These are phyloP conservation scores for Fusarium mangiferae DNA, from an alignment of 2,329 filamentous ascomycete species.

Conservation along the genomic window DNA sequence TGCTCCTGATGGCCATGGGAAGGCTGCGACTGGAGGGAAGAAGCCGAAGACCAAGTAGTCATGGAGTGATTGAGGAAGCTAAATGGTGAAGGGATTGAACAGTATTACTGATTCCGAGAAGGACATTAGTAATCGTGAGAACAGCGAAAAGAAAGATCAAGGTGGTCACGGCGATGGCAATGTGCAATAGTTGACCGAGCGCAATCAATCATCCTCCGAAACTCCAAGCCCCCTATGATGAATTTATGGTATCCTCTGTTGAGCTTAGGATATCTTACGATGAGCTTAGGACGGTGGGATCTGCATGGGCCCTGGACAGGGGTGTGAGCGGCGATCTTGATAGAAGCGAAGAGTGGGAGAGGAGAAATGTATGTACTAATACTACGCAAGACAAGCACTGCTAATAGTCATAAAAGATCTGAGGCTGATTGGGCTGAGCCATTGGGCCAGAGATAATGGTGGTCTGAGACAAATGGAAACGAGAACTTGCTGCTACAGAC, in stretches of 20 bases:
- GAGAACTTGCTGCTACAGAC: not conserved
- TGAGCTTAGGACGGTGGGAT: no score
- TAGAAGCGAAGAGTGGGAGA: not conserved
- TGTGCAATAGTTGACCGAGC: rapidly evolving
- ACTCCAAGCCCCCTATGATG: rapidly evolving
- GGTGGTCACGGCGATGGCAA: not conserved
- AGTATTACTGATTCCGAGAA: rapidly evolving
- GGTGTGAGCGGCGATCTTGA: slow-evolving; percentile 34
- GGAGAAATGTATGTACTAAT: not conserved
- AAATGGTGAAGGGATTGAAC: rapidly evolving
- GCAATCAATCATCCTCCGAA: not conserved
- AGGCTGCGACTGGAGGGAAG: not conserved
- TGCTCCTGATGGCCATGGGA: rapidly evolving
- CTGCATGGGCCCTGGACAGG: slow-evolving; percentile 19
- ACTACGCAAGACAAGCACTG: not conserved
- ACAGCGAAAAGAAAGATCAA: not conserved
- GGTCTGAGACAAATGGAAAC: not conserved
- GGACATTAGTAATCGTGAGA: rapidly evolving
- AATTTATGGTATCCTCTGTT: not conserved
- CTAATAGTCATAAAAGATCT: not conserved
- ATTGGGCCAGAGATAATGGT: not conserved
- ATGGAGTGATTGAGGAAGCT: rapidly evolving
- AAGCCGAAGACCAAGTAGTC: not conserved
- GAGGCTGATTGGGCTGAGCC: rapidly evolving
- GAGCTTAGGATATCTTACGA: rapidly evolving